phyloP scores from a whole-genome alignment of 1,284 basidiomycete species.

The Blastosporella zonata region DNA sequence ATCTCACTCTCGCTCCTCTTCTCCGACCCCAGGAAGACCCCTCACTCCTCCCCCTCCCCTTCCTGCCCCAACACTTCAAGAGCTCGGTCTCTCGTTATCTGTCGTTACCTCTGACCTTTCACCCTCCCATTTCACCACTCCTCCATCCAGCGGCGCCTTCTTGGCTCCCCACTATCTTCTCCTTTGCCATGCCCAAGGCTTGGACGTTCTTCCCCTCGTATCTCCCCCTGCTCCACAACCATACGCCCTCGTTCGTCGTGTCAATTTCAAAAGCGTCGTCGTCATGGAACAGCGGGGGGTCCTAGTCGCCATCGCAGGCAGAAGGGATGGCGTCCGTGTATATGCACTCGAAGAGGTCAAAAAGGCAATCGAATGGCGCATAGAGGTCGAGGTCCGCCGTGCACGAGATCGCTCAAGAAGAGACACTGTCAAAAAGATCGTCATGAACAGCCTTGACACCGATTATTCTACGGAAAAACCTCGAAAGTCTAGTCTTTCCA shows the following conservation, averaged over 20 bases:
- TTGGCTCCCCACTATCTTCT: constrained; percentile 76
- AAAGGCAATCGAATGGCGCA: constrained; percentile 79
- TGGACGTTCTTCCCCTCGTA: constrained; percentile 73
- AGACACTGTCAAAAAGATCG: constrained; percentile 58
- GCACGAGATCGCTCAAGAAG: constrained; percentile 66
- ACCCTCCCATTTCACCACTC: constrained; percentile 72
- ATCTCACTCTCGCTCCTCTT: constrained; percentile 44
- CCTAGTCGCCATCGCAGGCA: constrained; percentile 77
- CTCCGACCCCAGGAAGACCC: constrained; percentile 49
- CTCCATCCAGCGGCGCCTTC: constrained; percentile 74
- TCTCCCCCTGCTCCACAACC: constrained; percentile 71
- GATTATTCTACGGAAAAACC: constrained; percentile 44
- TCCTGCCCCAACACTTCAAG: constrained; percentile 66
- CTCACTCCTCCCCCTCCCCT: constrained; percentile 67
- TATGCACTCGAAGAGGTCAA: constrained; percentile 82
- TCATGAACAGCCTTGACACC: constrained; percentile 28
- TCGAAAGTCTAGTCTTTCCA: constrained; percentile 44
- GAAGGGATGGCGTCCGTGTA: constrained; percentile 78
- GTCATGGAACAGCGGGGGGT: constrained; percentile 87
- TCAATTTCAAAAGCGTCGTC: constrained; percentile 79
- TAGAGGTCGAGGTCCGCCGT: constrained; percentile 73
- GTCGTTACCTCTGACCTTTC: constrained; percentile 64
- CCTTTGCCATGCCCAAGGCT: constrained; percentile 76
- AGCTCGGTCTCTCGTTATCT: constrained; percentile 69
- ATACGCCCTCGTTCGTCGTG: constrained; percentile 74